Evolutionary conservation across 306 rosid genomes (phyloP), one percentile per base, ranked within the genome.

Genomic region (Vigna unguiculata): DNA sequence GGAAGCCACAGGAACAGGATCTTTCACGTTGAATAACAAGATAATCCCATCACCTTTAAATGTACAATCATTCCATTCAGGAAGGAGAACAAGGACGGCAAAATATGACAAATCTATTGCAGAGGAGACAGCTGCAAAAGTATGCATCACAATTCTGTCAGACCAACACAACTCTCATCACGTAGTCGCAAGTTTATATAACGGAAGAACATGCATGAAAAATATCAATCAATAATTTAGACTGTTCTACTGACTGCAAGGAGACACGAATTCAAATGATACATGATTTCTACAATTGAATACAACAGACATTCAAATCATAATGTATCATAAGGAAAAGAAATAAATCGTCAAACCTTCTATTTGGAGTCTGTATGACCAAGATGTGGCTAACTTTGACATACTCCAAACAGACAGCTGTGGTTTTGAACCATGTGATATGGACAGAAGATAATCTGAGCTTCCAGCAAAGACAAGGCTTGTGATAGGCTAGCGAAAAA

Each of bases 361-460:
- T 69, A 91, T 67, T 30, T 89, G 91, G 84, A 96, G 93, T 80
- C 84, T 85, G 86, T 91, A 91, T n/a, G 98, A 88, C 97, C 98
- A 96, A 51, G 84, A 86, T 71, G 82, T 78, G 48, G 89, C 83
- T 58, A 92, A 81, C 80, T 81, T 85, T 19, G 94, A 85, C 93
- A 88, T 59, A 82, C 78, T 87, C 96, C 97, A 91, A 54, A 87
- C 90, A 75, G 90, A 81, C 7, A 96, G 83, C 70, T 83, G 97
- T 2, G 97, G 96, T 72, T 80, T 87, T 49, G 88, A 88, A 83
- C 97, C 98, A 75, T 32, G 89, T 41, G 91, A 83, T 63, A 87
- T 86, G 54, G 92, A 89, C 46, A 96, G 72, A 43, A 96, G 97
- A 73, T 63, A 82, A 55, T 92, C 97, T 17, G 97, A 88, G 24